Base-by-base conservation (phyloP, 768 basidiomycete genomes). In the Pleurotus salmoneostramineus region DNA sequence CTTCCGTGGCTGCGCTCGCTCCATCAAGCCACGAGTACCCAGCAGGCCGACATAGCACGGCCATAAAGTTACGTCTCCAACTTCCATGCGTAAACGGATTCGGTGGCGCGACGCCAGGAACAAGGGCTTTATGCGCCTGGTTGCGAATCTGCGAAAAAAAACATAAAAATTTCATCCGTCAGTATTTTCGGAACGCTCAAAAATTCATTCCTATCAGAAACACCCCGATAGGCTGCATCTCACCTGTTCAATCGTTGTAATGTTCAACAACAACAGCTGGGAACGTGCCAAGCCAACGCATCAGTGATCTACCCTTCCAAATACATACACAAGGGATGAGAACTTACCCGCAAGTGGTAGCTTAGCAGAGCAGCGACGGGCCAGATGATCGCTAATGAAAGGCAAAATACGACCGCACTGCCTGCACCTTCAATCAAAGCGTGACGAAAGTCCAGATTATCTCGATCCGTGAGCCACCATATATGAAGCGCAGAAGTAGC, bases 201-300 rank as follows among this genome's bases (percentile, higher is more conserved):
- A 34, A n/a, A n/a, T n/a, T n/a, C n/a, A n/a, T n/a, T 10, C 42
- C 35, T 48, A 50, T 43, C 46, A 54, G 61, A 59, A 63, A 58
- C n/a, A 15, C 6, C 37, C 17, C 44, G 56, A 56, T 64, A 35
- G 14, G 32, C n/a, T n/a, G n/a, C n/a, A 35, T 54, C 46, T 67
- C 84, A 90, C 89, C 82, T 94, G 93, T 74, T 98, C 95, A 60
- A 98, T 94, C n/a, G 95, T 98, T 6, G 95, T 97, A 36, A 93
- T 80, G 70, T 96, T 95, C 61, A 94, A 76, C 34, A 94, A 68
- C 55, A 96, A 72, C 49, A 98, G 78, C 88, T 33, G 45, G 27
- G 57, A 35, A 56, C 32, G 4, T 12, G 5, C 12, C 17, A 27
- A n/a, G n/a, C n/a, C n/a, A n/a, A n/a, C n/a, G n/a, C n/a, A n/a